These are phyloP conservation scores for Obelidium mucronatum DNA, from an alignment of 192 early-diverging fungal genomes.

Conservation along the genomic window DNA sequence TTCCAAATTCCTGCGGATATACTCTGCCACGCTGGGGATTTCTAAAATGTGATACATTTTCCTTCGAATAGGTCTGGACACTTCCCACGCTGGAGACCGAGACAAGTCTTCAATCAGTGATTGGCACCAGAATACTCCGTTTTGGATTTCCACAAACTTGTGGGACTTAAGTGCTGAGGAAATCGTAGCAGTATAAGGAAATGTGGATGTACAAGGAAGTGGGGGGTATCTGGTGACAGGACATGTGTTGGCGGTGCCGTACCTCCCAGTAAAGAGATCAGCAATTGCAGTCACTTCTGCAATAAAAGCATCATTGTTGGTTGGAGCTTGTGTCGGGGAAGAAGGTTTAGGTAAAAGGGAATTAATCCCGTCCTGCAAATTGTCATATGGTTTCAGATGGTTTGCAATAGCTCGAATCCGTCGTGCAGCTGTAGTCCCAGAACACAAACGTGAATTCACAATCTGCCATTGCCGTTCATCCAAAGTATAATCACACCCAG, in stretches of 20 bases:
- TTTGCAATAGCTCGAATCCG: constrained; percentile 2
- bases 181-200: not conserved
- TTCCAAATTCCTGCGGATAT: constrained; percentile 3
- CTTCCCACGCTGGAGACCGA: constrained; percentile 25
- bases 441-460: constrained; percentile 6
- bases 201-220: not conserved
- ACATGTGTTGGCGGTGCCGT: not conserved
- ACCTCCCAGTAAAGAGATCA: not conserved
- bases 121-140: constrained; percentile 37
- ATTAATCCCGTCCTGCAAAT: constrained; percentile 1
- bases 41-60: constrained; percentile 24
- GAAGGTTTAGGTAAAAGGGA: not conserved
- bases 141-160: constrained; percentile 33
- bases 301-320: not conserved
- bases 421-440: not conserved
- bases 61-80: constrained; percentile 26
- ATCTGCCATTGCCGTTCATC: not conserved
- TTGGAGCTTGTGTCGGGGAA: too few relatives aligned
- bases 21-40: constrained; percentile 5
- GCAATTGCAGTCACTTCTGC: constrained; percentile 11
- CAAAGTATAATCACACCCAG: constrained; percentile 30
- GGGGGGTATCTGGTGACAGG: not conserved
- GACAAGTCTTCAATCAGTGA: constrained; percentile 31
- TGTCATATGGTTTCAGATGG: not conserved
- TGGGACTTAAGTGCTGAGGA: constrained; percentile 14